Evolutionary conservation across 805 yeast genomes (phyloP), one percentile per base, ranked within the genome.

Genomic region (Ogataea siamensis): DNA sequence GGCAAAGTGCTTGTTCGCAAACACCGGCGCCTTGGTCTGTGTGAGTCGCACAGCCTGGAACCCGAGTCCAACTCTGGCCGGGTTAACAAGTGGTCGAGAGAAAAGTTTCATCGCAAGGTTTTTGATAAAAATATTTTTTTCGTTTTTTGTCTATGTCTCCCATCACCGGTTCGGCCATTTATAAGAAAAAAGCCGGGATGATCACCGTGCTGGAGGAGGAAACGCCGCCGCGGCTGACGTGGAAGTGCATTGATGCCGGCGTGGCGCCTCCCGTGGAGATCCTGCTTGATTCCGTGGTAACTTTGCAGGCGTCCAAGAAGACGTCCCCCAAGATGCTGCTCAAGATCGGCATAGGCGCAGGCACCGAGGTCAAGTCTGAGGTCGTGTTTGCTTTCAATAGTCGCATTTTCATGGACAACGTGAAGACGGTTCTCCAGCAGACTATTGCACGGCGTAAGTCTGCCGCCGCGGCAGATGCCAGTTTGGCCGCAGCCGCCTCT

Each of bases 321-420:
- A 61, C 75, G 0, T 70, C 79, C 17, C 83, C 80, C 10, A 80
- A 79, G 48, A 76, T 84, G 82, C 73, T 76, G 64, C 60, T 87
- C 33, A 76, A 76, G 50, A 63, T 86, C 12, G 61, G 77, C 7
- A 34, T 60, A 20, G 45, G 76, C 6, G 68, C 67, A 26, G 18
- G 55, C 36, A 42, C 51, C 34, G 47, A 51, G 40, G 34, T 17
- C 49, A 38, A 34, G 49, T 6, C 39, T 47, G 21, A 54, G 59
- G 28, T 64, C 66, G 60, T 74, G 27, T 77, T 88, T 45, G 69
- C 83, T 1, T 86, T 87, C 61, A 78, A 76, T 39, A 82, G 78
- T 53, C 66, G 93, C 34, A 76, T 77, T 13, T 82, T 84, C 6
- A 83, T 88, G 87, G 87, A 83, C 46, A 74, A 72, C 44, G 78